These are phyloP conservation scores for Camelina hispida DNA, from an alignment of 345 rosid genomes.

Conservation along the genomic window DNA sequence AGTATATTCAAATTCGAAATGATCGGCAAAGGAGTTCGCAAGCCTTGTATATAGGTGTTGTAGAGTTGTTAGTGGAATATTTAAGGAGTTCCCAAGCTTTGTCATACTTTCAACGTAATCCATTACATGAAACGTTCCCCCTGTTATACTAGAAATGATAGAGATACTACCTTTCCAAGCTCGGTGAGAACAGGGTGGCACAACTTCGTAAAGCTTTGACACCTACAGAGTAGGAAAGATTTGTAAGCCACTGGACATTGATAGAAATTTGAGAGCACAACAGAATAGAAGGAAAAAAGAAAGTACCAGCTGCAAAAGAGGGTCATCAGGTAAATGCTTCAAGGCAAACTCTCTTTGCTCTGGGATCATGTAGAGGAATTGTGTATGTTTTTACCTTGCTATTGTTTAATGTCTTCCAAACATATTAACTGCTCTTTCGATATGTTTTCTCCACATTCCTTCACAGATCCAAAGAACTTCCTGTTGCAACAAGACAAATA, in stretches of 20 bases:
- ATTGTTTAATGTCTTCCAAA: constrained; percentile 91
- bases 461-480: constrained; percentile 98
- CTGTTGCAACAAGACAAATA: constrained; percentile 51
- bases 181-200: constrained; percentile 88
- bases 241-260: constrained; percentile 31
- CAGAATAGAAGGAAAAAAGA: neutral
- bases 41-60: neutral
- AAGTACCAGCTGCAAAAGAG: constrained; percentile 88
- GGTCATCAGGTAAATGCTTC: constrained; percentile 96
- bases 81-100: neutral
- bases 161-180: constrained; percentile 73
- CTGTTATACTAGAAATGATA: neutral
- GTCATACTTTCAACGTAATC: constrained; percentile 10
- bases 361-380: constrained; percentile 67
- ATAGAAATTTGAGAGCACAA: constrained; percentile 4
- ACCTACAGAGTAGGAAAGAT: constrained; percentile 59
- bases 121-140: constrained; percentile 3
- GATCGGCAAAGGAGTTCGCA: neutral
- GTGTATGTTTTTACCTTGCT: constrained; percentile 70
- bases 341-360: constrained; percentile 98
- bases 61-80: neutral
- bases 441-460: constrained; percentile 88
- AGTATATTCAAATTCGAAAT: neutral
- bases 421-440: constrained; percentile 77
- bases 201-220: constrained; percentile 94